phyloP scores from a whole-genome alignment of 2,329 filamentous ascomycete species.

The Colletotrichum cordylinicola region DNA sequence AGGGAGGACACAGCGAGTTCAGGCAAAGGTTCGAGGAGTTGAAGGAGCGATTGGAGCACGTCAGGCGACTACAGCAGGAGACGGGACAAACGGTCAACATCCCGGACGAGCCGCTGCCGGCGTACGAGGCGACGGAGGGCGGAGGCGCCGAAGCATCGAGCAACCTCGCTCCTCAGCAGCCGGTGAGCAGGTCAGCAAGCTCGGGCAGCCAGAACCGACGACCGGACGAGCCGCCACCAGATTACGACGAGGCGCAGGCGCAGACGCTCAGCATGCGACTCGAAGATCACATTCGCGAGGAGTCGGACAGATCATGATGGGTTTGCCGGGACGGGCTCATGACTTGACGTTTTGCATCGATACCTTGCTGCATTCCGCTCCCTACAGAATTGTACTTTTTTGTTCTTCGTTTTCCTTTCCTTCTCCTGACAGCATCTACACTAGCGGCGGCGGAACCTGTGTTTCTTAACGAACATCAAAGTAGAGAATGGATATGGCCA shows the following conservation, averaged over 20 bases:
- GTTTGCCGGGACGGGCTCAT: background rate
- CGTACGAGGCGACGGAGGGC: conserved; percentile 72
- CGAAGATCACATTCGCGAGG: conserved; percentile 76
- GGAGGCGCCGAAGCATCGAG: conserved; percentile 9
- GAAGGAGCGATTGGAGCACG: conserved; percentile 83
- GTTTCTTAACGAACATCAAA: conserved; percentile 8
- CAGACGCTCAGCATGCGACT: conserved; percentile 64
- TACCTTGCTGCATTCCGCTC: conserved; percentile 17
- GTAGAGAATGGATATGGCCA: conserved; percentile 5
- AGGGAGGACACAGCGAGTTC: conserved; percentile 94
- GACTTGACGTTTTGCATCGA: conserved; percentile 14
- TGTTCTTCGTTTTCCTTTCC: background rate
- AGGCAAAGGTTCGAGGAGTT: conserved; percentile 82
- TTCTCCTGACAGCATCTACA: conserved; percentile 12
- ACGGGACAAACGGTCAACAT: conserved; percentile 69
- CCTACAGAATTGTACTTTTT: conserved; percentile 15
- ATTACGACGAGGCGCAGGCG: conserved; percentile 90
- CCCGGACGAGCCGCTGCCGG: conserved; percentile 85
- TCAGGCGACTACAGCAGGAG: conserved; percentile 75
- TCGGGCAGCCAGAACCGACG: conserved; percentile 41
- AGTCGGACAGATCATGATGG: conserved; percentile 65
- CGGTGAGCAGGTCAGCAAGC: conserved; percentile 38
- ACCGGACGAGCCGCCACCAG: conserved; percentile 82
- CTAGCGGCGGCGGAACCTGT: conserved; percentile 10
- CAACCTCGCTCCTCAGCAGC: conserved; percentile 37